These are phyloP conservation scores for Epicoccum nigrum DNA, from an alignment of 2,329 filamentous ascomycete species.

Conservation along the genomic window DNA sequence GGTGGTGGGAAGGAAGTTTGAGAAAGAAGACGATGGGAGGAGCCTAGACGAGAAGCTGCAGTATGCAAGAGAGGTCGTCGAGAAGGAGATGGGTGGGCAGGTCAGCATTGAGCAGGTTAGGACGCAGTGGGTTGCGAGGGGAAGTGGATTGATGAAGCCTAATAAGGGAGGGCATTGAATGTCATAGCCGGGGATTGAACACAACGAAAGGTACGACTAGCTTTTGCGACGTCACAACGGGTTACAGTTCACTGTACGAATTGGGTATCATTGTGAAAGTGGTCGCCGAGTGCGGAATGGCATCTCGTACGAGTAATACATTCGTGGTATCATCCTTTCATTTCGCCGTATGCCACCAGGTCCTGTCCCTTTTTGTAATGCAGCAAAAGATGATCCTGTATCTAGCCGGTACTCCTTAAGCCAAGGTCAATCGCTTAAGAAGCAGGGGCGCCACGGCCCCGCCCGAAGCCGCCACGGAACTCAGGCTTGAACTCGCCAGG, in stretches of 20 bases:
- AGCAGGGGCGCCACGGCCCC: slow-evolving; percentile 47
- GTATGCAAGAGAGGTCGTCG: slow-evolving; percentile 68
- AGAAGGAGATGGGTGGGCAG: slow-evolving; percentile 54
- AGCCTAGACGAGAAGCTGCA: slow-evolving; percentile 63
- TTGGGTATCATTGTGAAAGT: slow-evolving; percentile 48
- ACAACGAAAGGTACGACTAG: background rate
- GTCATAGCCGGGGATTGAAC: background rate
- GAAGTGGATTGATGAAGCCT: slow-evolving; percentile 52
- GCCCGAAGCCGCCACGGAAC: slow-evolving; percentile 53
- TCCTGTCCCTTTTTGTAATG: slow-evolving; percentile 45
- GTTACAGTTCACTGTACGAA: slow-evolving; percentile 34
- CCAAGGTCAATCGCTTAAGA: slow-evolving; percentile 39
- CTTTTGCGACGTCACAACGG: background rate
- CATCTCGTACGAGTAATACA: slow-evolving; percentile 39
- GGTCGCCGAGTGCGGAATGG: slow-evolving; percentile 32
- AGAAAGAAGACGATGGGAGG: slow-evolving; percentile 53
- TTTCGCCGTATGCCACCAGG: slow-evolving; percentile 45
- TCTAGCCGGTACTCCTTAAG: slow-evolving; percentile 29
- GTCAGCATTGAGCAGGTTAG: slow-evolving; percentile 52
- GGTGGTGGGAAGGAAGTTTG: slow-evolving; percentile 68
- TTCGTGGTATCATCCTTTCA: slow-evolving; percentile 48
- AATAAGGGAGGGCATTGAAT: slow-evolving; percentile 52
- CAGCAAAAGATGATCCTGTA: slow-evolving; percentile 38
- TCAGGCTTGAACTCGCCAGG: slow-evolving; percentile 52
- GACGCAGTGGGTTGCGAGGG: slow-evolving; percentile 59